These are phyloP conservation scores for Erythrobasidium hasegawianum DNA, from an alignment of 1,284 basidiomycete genomes.

Conservation along the genomic window DNA sequence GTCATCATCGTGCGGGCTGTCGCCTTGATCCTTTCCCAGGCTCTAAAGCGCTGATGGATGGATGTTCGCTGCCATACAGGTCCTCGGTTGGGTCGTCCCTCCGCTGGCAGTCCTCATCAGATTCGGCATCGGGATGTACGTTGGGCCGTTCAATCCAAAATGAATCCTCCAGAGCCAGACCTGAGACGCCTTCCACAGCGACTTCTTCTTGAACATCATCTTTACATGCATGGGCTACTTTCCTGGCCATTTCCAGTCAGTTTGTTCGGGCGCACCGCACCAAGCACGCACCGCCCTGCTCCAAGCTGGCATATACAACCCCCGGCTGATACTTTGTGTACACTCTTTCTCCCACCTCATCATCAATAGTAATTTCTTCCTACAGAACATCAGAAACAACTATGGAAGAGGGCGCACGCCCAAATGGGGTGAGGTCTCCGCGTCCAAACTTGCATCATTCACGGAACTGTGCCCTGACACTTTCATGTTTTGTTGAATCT, in stretches of 20 bases:
- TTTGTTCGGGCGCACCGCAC: background rate
- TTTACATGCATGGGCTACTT: slow-evolving; percentile 34
- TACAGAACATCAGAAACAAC: slow-evolving; percentile 35
- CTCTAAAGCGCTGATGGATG: background rate
- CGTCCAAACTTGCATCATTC: background rate
- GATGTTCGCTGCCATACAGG: slow-evolving; percentile 1
- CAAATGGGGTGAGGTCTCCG: slow-evolving; percentile 29
- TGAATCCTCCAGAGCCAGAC: too few relatives aligned
- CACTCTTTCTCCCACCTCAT: too few relatives aligned
- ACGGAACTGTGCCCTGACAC: too few relatives aligned
- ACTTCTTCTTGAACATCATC: slow-evolving; percentile 38
- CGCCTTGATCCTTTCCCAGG: background rate
- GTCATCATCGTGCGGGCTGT: slow-evolving; percentile 23
- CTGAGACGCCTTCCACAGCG: too few relatives aligned
- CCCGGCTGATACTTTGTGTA: too few relatives aligned
- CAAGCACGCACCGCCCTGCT: background rate
- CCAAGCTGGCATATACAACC: too few relatives aligned
- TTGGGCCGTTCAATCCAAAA: too few relatives aligned
- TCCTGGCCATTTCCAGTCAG: slow-evolving; percentile 34
- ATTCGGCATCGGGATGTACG: slow-evolving; percentile 34
- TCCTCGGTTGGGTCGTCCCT: slow-evolving; percentile 32
- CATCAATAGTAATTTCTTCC: slow-evolving; percentile 29
- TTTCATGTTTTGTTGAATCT: too few relatives aligned
- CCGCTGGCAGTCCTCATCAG: slow-evolving; percentile 35
- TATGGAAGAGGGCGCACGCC: slow-evolving; percentile 29